Conservation (phyloP, 495 filamentous ascomycete species). For the Aspergillus diversus region DNA sequence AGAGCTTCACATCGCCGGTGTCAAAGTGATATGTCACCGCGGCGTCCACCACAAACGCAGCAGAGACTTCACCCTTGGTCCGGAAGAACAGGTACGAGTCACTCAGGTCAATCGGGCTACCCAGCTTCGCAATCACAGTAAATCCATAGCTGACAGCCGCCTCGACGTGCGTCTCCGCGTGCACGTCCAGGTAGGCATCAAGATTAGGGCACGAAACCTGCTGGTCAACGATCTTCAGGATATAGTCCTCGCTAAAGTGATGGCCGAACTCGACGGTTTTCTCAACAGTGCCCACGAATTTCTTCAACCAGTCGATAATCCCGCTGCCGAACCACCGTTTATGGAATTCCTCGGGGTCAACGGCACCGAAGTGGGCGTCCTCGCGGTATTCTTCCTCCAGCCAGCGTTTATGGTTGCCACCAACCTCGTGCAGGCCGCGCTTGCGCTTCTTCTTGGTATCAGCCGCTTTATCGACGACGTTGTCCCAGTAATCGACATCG, state of each 20-base stretch:
- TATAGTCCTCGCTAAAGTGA: conserved; percentile 3
- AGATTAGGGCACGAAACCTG: conserved; percentile 6
- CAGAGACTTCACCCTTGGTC: conserved; percentile 8
- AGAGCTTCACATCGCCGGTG: conserved; percentile 1
- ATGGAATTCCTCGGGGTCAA: conserved; percentile 1
- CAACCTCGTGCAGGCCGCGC: conserved; percentile 6
- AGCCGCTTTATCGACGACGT: conserved; percentile 8
- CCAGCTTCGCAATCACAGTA: conserved; percentile 8
- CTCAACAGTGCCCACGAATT: conserved; percentile 6
- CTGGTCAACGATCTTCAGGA: conserved; percentile 12
- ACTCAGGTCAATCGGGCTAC: conserved; percentile 6
- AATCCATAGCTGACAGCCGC: conserved; percentile 5
- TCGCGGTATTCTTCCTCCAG: conserved; percentile 13
- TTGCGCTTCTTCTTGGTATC: conserved; percentile 7
- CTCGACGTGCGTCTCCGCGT: conserved; percentile 15
- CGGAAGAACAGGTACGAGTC: conserved; percentile 16
- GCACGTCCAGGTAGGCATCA: conserved; percentile 9
- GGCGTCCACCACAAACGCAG: conserved; percentile 9
- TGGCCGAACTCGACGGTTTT: conserved; percentile 15
- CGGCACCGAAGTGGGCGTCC: conserved; percentile 7
- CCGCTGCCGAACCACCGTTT: conserved; percentile 12
- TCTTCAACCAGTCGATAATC: conserved; percentile 4
- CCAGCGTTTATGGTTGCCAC: conserved; percentile 7
- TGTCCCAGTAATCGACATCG: conserved; percentile 11
- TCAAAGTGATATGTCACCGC: background rate